Evolutionary conservation across 2,329 filamentous ascomycete species (phyloP).

Genomic region (Diaporthe vexans): DNA sequence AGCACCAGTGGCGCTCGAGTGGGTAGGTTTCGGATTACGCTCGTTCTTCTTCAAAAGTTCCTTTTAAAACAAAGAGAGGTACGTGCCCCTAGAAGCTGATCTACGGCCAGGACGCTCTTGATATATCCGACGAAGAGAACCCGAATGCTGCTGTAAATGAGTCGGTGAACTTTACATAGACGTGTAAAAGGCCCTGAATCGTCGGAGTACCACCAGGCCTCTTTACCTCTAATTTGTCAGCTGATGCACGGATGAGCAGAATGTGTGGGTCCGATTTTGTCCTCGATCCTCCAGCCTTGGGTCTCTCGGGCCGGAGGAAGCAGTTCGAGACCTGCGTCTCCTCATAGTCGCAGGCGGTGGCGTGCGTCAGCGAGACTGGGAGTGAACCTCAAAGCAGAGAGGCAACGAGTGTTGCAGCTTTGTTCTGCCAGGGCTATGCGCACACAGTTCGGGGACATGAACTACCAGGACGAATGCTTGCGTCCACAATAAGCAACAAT

Average conservation of each 20-base stretch:
- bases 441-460: background rate
- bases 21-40: background rate
- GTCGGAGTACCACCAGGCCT: background rate
- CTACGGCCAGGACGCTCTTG: background rate
- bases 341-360: background rate
- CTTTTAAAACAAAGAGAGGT: background rate
- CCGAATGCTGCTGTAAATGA: background rate
- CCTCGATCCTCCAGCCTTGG: slow-evolving; percentile 2
- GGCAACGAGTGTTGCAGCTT: background rate
- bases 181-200: no score
- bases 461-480: background rate
- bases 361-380: slow-evolving; percentile 6
- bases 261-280: slow-evolving; percentile 12
- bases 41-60: background rate
- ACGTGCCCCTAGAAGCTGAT: background rate
- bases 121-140: background rate
- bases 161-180: background rate
- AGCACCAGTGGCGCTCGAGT: background rate
- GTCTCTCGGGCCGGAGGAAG: background rate
- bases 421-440: background rate
- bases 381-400: background rate
- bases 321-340: background rate
- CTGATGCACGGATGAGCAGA: slow-evolving; percentile 22
- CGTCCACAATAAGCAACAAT: slow-evolving; percentile 4
- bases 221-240: slow-evolving; percentile 14